phyloP scores from a whole-genome alignment of 768 basidiomycete species.

The Tylopilus subfusipes region DNA sequence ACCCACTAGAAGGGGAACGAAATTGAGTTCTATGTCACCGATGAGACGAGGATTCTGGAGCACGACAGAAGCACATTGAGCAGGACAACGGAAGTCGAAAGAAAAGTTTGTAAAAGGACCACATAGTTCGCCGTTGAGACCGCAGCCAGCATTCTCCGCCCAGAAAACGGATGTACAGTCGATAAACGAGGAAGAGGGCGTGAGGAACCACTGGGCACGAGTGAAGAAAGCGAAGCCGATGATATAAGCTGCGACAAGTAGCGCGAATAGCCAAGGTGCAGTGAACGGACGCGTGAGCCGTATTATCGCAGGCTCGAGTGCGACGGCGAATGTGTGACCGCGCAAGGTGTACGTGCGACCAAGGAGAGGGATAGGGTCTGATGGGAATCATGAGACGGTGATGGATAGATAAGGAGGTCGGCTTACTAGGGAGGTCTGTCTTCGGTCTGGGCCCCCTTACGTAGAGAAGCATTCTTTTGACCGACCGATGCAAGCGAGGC shows the following conservation, averaged over 20 bases:
- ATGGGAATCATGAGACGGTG: not conserved
- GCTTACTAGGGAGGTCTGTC: conserved; percentile 44
- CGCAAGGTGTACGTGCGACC: conserved; percentile 44
- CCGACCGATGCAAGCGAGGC: conserved; percentile 19
- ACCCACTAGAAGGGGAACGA: conserved; percentile 77
- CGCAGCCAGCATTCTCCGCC: conserved; percentile 66
- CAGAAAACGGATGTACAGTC: conserved; percentile 72
- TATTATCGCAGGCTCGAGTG: conserved; percentile 55
- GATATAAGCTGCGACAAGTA: conserved; percentile 61
- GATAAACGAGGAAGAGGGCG: conserved; percentile 59
- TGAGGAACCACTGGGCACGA: conserved; percentile 68
- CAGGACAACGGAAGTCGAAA: conserved; percentile 80
- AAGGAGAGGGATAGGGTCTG: conserved; percentile 55
- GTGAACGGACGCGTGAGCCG: conserved; percentile 51
- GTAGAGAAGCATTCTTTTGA: conserved; percentile 31
- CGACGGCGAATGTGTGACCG: conserved; percentile 35
- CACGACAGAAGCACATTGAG: conserved; percentile 59
- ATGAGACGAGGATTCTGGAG: conserved; percentile 73
- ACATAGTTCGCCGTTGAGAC: conserved; percentile 64
- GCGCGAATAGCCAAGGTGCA: conserved; percentile 48
- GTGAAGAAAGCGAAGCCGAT: conserved; percentile 70
- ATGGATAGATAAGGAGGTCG: not conserved
- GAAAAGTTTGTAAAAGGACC: conserved; percentile 57
- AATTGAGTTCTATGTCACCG: conserved; percentile 61
- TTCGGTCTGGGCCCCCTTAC: conserved; percentile 60